phyloP scores from a whole-genome alignment of 2,329 filamentous ascomycete species.

The Aspergillus caelatus region DNA sequence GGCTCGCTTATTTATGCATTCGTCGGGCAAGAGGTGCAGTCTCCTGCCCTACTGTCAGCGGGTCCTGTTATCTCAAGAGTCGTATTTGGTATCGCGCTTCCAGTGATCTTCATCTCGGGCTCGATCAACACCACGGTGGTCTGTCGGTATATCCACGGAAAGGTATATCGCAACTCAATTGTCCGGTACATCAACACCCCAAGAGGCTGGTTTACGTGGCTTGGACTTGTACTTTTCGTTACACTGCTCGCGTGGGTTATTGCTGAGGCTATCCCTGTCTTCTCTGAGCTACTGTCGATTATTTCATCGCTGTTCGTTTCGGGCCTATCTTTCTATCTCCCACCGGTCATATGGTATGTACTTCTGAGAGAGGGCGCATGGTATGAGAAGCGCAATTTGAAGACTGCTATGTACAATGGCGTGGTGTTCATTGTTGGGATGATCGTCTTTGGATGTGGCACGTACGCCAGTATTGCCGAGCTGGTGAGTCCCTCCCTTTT shows the following conservation, averaged over 20 bases:
- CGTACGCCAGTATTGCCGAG: conserved; percentile 1
- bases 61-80: conserved; percentile 17
- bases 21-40: conserved; percentile 28
- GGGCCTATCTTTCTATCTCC: conserved; percentile 2
- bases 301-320: conserved; percentile 1
- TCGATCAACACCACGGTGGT: conserved; percentile 27
- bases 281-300: conserved; percentile 1
- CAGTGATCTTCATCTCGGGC: conserved; percentile 21
- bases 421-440: neutral
- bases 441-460: neutral
- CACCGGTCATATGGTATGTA: conserved; percentile 2
- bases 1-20: conserved; percentile 29
- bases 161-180: conserved; percentile 19
- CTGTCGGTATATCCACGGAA: conserved; percentile 23
- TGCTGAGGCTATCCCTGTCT: conserved; percentile 23
- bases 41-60: conserved; percentile 32
- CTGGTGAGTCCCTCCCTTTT: neutral
- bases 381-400: neutral
- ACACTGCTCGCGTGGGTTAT: conserved; percentile 23
- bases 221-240: conserved; percentile 17
- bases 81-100: conserved; percentile 12
- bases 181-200: conserved; percentile 20
- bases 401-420: neutral
- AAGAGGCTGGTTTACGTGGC: conserved; percentile 23
- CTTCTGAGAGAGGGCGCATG: neutral